Percentiles rank a stretch among this genome's conserved stretches.
phyloP scores from a whole-genome alignment of 2,329 filamentous ascomycete genomes.

The Diaporthe batatas region DNA sequence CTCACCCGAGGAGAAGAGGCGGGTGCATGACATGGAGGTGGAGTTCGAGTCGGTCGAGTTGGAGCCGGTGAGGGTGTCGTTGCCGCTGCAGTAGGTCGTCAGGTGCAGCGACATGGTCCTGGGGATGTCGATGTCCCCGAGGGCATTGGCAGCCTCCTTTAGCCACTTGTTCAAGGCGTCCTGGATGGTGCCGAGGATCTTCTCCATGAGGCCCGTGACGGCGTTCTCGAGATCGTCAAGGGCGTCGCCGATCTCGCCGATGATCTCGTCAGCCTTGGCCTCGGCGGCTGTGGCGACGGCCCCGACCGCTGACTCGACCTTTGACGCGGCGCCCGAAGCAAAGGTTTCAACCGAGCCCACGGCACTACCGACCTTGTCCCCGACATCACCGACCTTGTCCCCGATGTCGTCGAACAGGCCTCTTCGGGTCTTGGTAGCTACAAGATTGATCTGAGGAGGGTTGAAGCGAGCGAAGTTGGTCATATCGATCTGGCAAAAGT shows the following conservation, averaged over 20 bases:
- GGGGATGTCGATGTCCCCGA: slow-evolving; percentile 39
- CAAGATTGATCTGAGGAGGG: slow-evolving; percentile 37
- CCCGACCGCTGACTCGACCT: slow-evolving; percentile 29
- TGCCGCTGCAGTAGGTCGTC: slow-evolving; percentile 39
- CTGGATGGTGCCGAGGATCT: slow-evolving; percentile 39
- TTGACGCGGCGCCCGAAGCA: slow-evolving; percentile 20
- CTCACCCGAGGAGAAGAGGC: slow-evolving; percentile 37
- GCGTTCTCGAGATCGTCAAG: slow-evolving; percentile 38
- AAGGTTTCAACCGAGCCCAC: slow-evolving; percentile 30
- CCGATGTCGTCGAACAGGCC: slow-evolving; percentile 11
- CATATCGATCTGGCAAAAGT: slow-evolving; percentile 32
- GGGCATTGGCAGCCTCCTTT: slow-evolving; percentile 33
- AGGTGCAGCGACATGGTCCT: slow-evolving; percentile 40
- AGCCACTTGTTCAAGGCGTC: slow-evolving; percentile 41
- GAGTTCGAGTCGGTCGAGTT: slow-evolving; percentile 27
- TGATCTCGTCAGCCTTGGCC: slow-evolving; percentile 41
- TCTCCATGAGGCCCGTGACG: slow-evolving; percentile 40
- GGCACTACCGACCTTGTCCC: slow-evolving; percentile 22
- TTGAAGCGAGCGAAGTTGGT: slow-evolving; percentile 38
- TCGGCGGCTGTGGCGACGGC: slow-evolving; percentile 32
- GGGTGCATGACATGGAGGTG: slow-evolving; percentile 27
- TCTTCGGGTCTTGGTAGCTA: slow-evolving; percentile 35
- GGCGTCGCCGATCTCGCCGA: slow-evolving; percentile 39
- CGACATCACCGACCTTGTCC: neutral
- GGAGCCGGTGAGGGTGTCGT: neutral